These are phyloP conservation scores for Meyerozyma elateridarum DNA, from an alignment of 1,139 yeast species.

Conservation along the genomic window DNA sequence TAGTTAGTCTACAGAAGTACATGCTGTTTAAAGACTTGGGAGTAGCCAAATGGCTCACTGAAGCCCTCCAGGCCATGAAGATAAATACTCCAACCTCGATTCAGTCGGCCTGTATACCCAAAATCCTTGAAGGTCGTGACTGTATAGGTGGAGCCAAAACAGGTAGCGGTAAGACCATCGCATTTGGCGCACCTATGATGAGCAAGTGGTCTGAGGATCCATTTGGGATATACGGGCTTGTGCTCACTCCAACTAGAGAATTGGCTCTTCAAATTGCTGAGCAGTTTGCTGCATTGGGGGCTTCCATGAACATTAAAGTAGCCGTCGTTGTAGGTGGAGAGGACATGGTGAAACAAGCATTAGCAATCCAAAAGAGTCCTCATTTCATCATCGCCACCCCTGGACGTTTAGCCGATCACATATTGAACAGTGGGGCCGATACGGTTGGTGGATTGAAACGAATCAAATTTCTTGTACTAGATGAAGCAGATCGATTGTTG, in stretches of 20 bases:
- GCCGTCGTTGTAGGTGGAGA: conserved; percentile 91
- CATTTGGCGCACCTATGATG: conserved; percentile 95
- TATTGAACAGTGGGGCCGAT: conserved; percentile 84
- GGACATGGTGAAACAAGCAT: conserved; percentile 81
- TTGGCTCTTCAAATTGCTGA: conserved; percentile 95
- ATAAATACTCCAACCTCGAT: conserved; percentile 81
- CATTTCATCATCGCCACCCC: conserved; percentile 97
- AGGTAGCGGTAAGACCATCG: conserved; percentile 97
- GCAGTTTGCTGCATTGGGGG: conserved; percentile 90
- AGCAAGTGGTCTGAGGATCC: conserved; percentile 96
- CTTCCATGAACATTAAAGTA: conserved; percentile 78
- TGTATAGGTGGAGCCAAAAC: conserved; percentile 99
- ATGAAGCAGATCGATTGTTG: conserved; percentile 91
- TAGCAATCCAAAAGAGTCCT: conserved; percentile 76
- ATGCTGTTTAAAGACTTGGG: conserved; percentile 64
- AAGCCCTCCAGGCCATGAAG: conserved; percentile 76
- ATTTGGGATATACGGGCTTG: conserved; percentile 81
- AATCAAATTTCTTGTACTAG: conserved; percentile 77
- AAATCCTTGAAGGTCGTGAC: conserved; percentile 75
- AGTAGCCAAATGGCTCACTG: conserved; percentile 80
- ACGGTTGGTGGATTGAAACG: conserved; percentile 74
- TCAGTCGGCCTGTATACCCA: conserved; percentile 86
- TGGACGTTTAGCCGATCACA: conserved; percentile 92
- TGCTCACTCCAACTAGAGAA: conserved; percentile 93
- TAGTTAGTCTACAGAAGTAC: too few relatives aligned